These are phyloP conservation scores for Sarocladiaceae sp. DNA, from an alignment of 2,329 filamentous ascomycete species.

Conservation along the genomic window DNA sequence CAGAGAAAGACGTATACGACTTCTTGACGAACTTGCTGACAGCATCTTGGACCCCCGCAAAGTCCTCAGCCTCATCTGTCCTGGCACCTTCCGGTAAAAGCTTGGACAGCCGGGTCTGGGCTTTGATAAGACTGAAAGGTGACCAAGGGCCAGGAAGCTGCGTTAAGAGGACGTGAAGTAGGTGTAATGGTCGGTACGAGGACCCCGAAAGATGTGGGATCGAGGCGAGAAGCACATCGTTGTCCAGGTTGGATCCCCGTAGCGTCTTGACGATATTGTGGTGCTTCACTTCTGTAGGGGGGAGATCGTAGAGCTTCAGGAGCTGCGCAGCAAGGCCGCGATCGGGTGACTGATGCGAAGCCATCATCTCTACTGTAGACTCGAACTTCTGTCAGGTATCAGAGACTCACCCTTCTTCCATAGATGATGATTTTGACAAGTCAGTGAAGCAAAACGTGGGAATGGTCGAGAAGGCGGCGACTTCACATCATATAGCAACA, in stretches of 20 bases:
- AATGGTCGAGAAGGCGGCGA: neutral
- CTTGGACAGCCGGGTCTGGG: conserved; percentile 30
- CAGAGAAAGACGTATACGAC: conserved; percentile 33
- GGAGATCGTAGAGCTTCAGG: conserved; percentile 16
- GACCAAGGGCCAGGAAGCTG: conserved; percentile 24
- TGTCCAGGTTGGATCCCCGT: conserved; percentile 13
- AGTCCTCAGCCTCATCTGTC: conserved; percentile 16
- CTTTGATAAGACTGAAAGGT: conserved; percentile 24
- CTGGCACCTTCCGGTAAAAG: conserved; percentile 31
- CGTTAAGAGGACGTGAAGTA: conserved; percentile 20
- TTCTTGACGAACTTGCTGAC: conserved; percentile 21
- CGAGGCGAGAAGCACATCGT: conserved; percentile 16
- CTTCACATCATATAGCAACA: neutral
- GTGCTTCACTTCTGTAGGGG: conserved; percentile 15
- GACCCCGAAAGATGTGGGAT: conserved; percentile 16
- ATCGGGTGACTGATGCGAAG: neutral
- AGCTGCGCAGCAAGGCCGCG: conserved; percentile 11
- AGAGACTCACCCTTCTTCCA: conserved; percentile 2
- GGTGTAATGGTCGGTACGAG: conserved; percentile 20
- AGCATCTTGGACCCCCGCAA: conserved; percentile 15
- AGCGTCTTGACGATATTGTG: conserved; percentile 13
- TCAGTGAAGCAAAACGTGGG: neutral
- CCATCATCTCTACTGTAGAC: neutral
- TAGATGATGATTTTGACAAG: neutral
- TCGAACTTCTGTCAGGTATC: neutral